These are phyloP conservation scores for Acacia confusa DNA, from an alignment of 306 rosid species.

Conservation along the genomic window DNA sequence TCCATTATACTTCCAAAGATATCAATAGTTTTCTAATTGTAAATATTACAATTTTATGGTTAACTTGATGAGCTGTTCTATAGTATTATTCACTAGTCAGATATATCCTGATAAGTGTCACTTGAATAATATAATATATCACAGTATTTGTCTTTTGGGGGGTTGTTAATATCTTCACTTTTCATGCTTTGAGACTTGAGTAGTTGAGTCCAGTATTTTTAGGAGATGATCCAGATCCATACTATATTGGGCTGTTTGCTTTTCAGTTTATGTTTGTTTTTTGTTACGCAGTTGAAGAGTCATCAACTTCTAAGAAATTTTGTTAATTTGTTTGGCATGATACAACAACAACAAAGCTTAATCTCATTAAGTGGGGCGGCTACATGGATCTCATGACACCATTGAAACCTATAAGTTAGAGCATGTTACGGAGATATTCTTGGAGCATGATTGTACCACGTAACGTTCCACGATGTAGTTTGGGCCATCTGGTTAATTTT, in stretches of 20 bases:
- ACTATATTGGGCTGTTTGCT: background rate
- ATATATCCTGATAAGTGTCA: background rate
- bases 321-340: slow-evolving; percentile 4
- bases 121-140: background rate
- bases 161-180: background rate
- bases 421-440: no score
- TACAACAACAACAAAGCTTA: no score
- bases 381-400: no score
- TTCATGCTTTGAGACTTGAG: background rate
- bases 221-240: no score
- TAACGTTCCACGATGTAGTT: no score
- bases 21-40: background rate
- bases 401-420: no score
- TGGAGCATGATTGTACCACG: no score
- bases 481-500: no score
- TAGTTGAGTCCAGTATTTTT: background rate
- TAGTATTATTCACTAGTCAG: background rate
- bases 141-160: background rate
- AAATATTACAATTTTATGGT: background rate
- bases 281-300: background rate
- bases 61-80: background rate
- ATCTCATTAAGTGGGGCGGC: no score
- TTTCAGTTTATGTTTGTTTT: background rate
- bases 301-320: background rate
- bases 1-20: background rate